phyloP scores from a whole-genome alignment of 257 asterid genomes.

The Striga asiatica region DNA sequence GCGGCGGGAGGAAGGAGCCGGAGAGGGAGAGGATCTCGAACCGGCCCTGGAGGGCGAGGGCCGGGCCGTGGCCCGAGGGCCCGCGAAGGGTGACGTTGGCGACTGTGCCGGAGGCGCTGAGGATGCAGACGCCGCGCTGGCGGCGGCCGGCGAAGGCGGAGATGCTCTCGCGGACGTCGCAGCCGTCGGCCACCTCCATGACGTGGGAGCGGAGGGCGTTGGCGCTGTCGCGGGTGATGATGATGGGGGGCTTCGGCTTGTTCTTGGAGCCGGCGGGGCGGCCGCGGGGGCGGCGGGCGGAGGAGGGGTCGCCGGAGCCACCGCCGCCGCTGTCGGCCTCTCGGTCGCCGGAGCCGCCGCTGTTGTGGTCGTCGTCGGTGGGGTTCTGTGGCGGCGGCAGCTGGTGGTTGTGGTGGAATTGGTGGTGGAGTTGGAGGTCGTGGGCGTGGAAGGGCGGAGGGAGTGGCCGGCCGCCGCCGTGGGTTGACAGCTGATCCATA shows the following conservation, averaged over 20 bases:
- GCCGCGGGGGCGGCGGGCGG: slow-evolving; percentile 36
- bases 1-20: slow-evolving; percentile 45
- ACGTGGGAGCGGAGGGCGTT: slow-evolving; percentile 45
- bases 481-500: slow-evolving; percentile 74
- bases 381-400: too few relatives aligned
- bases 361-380: slow-evolving; percentile 27
- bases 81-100: slow-evolving; percentile 38
- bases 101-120: slow-evolving; percentile 40
- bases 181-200: slow-evolving; percentile 38
- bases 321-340: slow-evolving; percentile 21
- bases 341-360: slow-evolving; percentile 38
- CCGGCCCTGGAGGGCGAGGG: slow-evolving; percentile 35
- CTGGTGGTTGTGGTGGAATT: slow-evolving; percentile 36
- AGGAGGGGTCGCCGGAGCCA: too few relatives aligned
- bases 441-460: slow-evolving; percentile 70
- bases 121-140: slow-evolving; percentile 42
- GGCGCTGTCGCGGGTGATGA: slow-evolving; percentile 47
- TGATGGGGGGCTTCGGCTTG: slow-evolving; percentile 49
- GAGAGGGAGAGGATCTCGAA: slow-evolving; percentile 48
- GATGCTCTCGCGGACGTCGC: slow-evolving; percentile 34
- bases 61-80: slow-evolving; percentile 32
- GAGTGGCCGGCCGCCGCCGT: slow-evolving; percentile 79
- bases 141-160: slow-evolving; percentile 42
- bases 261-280: slow-evolving; percentile 42
- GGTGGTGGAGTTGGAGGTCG: slow-evolving; percentile 63